Conservation (phyloP, 441 rosid genomes). For the Erodium texanum region DNA sequence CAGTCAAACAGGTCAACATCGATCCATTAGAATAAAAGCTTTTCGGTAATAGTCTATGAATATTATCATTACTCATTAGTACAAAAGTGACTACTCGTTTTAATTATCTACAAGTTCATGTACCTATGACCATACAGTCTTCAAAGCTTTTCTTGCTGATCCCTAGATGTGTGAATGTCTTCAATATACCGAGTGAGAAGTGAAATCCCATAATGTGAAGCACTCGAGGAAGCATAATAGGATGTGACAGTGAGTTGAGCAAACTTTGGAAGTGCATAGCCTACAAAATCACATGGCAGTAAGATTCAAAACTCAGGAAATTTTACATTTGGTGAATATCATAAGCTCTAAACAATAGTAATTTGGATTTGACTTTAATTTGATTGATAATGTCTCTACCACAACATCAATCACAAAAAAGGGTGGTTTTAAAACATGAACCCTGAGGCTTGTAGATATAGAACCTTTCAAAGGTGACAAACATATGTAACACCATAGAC, state of each 20-base stretch:
- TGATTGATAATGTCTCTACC: not conserved
- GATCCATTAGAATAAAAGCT: not conserved
- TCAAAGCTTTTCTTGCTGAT: slow-evolving; percentile 35
- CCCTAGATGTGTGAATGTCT: slow-evolving; percentile 25
- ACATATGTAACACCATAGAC: too few species aligned
- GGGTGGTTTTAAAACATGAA: too few species aligned
- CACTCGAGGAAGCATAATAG: slow-evolving; percentile 79
- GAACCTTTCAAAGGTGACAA: too few species aligned
- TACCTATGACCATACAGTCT: slow-evolving; percentile 13
- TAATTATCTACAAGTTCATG: not conserved
- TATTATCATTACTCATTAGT: not conserved
- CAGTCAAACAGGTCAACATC: not conserved
- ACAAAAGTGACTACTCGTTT: not conserved
- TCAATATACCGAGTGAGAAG: slow-evolving; percentile 65
- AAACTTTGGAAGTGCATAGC: slow-evolving; percentile 73
- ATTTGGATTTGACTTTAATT: not conserved
- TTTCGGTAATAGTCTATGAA: not conserved
- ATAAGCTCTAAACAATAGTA: not conserved
- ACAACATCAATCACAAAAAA: not conserved
- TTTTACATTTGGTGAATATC: not conserved
- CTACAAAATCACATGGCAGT: slow-evolving; percentile 30
- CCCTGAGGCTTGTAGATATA: too few species aligned
- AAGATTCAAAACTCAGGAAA: not conserved
- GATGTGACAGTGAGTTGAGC: slow-evolving; percentile 77
- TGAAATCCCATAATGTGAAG: slow-evolving; percentile 76